phyloP scores from a whole-genome alignment of 75 land plant genomes.

The Selaginella tamariscina region DNA sequence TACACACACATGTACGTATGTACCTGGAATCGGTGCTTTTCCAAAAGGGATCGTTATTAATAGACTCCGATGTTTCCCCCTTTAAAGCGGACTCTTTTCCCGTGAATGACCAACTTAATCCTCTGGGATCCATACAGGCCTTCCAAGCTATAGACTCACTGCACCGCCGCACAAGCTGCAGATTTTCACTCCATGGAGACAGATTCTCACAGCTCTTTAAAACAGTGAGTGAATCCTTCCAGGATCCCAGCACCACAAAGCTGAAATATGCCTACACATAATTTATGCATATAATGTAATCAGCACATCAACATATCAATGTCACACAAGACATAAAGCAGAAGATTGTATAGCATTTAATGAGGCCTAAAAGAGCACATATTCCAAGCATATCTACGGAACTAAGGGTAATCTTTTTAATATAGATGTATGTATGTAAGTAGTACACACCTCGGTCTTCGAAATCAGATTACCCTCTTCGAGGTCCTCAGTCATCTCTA shows the following conservation, averaged over 20 bases:
- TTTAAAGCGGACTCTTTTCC: not conserved
- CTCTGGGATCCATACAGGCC: not conserved
- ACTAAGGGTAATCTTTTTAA: too few species aligned
- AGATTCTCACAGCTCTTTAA: conserved; percentile 1
- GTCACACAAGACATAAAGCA: too few species aligned
- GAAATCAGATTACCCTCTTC: conserved; percentile 8
- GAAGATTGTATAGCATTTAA: too few species aligned
- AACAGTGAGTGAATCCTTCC: conserved; percentile 3
- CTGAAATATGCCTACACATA: too few species aligned
- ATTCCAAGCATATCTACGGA: too few species aligned
- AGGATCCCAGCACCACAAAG: conserved; percentile 2
- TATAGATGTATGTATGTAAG: too few species aligned
- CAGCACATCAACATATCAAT: too few species aligned
- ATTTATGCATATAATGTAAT: too few species aligned
- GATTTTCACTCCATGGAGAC: conserved; percentile 3
- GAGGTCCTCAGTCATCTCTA: conserved; percentile 6
- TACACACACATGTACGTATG: too few species aligned
- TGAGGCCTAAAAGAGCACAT: too few species aligned
- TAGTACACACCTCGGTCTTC: not conserved
- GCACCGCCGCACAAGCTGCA: not conserved
- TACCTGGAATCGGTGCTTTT: too few species aligned
- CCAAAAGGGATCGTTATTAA: too few species aligned
- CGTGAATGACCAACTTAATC: not conserved
- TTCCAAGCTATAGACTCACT: conserved; percentile 8
- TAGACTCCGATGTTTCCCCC: not conserved